Base-by-base conservation (phyloP, 805 yeast species). In the Metschnikowia matae region DNA sequence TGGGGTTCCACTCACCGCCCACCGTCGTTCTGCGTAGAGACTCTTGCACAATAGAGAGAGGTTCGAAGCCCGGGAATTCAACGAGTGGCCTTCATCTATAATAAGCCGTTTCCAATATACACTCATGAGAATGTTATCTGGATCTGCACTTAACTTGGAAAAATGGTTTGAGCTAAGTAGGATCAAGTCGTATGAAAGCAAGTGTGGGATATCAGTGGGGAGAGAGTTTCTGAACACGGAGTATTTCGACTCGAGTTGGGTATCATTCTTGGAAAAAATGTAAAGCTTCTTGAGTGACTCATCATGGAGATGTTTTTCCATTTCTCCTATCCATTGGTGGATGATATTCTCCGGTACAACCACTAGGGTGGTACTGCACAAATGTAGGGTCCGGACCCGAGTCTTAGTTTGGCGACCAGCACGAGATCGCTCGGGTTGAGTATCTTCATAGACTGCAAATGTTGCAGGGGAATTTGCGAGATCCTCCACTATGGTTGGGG, bases 1-100 rank as follows among this genome's bases (percentile, higher is more conserved):
- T 4, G 90, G 90, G 0, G 91, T 85, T 31, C 91, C 90, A 0
- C 87, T 81, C 0, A 85, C 87, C 0, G 84, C 82, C 91, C 91
- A 85, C 52, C 79, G 74, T 46, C 89, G 71, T 58, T 85, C 91
- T 7, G 79, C 78, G 44, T 66, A 62, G 42, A 85, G 59, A 20
- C 69, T 65, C 33, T 70, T 71, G 17, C 87, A 81, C 33, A 81
- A 60, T 7, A 64, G 59, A 6, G 80, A 83, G 0, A 80, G 73
- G 45, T 78, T 69, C 0, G 87, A 74, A 1, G 73, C 62, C 49
- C 74, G 75, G 6, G 84, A 74, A 51, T 72, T 75, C 78, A 84
- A 75, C 26, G 83, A 75, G 62, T 85, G 90, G 0, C 90, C 90
- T 62, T 85, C 91, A 62, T 85, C 91, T n/a, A 85, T 80, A 15